Percentiles rank a stretch among this genome's conserved stretches.
These are phyloP conservation scores for Candida saitoana DNA, from an alignment of 805 yeast species.

Conservation along the genomic window DNA sequence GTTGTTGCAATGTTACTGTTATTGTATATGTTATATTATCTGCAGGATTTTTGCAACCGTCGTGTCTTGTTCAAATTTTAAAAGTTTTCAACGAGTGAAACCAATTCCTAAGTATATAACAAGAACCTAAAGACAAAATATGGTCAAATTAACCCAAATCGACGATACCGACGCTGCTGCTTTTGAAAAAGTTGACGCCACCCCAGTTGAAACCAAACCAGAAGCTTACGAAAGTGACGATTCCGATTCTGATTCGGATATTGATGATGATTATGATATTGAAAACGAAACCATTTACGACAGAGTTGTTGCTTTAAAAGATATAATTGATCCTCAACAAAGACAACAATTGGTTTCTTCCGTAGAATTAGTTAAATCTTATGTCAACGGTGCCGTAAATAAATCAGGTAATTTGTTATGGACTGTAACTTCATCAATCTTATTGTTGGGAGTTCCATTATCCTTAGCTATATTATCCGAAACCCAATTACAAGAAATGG, in stretches of 20 bases:
- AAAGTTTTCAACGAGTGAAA: neutral
- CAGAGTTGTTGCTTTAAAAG: slow-evolving; percentile 87
- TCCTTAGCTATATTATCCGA: slow-evolving; percentile 86
- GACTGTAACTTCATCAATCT: slow-evolving; percentile 77
- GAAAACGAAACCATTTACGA: slow-evolving; percentile 82
- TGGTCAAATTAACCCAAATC: slow-evolving; percentile 76
- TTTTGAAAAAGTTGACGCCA: slow-evolving; percentile 31
- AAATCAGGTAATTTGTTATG: slow-evolving; percentile 77
- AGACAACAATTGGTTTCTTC: slow-evolving; percentile 48
- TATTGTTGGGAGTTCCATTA: slow-evolving; percentile 89
- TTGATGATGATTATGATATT: slow-evolving; percentile 67
- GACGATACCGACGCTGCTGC: slow-evolving; percentile 49
- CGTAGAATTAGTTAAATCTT: slow-evolving; percentile 19
- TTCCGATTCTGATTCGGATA: slow-evolving; percentile 45
- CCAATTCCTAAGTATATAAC: neutral
- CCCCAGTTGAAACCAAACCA: slow-evolving; percentile 21
- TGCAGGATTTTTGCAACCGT: slow-evolving; percentile 1
- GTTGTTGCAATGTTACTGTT: no score
- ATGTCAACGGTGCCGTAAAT: slow-evolving; percentile 42
- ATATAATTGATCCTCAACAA: slow-evolving; percentile 84
- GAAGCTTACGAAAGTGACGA: slow-evolving; percentile 32
- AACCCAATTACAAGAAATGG: slow-evolving; percentile 91
- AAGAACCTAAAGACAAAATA: slow-evolving; percentile 15
- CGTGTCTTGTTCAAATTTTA: neutral
- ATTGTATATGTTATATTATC: no score